Conservation (phyloP, 2,329 filamentous ascomycete genomes). For the Hymenoscyphus repandus region DNA sequence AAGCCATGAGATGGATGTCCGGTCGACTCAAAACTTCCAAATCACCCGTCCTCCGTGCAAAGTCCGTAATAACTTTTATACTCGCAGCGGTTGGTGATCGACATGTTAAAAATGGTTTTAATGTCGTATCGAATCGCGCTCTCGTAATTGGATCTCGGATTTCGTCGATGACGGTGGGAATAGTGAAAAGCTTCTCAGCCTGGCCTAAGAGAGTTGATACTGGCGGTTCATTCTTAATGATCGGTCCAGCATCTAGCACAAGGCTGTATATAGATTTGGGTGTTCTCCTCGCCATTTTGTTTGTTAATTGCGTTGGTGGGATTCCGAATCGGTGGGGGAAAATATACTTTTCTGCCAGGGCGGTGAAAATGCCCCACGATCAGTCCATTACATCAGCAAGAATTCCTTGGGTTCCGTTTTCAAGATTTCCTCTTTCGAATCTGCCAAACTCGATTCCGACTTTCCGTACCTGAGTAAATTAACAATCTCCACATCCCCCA, state of each 20-base stretch:
- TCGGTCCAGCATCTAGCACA: constrained; percentile 83
- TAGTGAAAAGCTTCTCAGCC: constrained; percentile 73
- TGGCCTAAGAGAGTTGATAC: constrained; percentile 76
- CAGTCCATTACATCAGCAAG: not conserved
- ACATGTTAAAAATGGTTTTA: constrained; percentile 79
- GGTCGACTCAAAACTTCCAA: constrained; percentile 79
- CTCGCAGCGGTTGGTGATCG: constrained; percentile 71
- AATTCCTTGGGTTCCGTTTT: not conserved
- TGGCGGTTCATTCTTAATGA: constrained; percentile 88
- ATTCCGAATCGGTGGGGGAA: not conserved
- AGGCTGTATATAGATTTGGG: constrained; percentile 73
- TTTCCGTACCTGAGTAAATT: too few species aligned
- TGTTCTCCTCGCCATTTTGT: constrained; percentile 25
- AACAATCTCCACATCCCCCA: not conserved
- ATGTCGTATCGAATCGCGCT: constrained; percentile 72
- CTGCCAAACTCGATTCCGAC: too few species aligned
- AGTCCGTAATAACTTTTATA: constrained; percentile 73
- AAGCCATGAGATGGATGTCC: constrained; percentile 82
- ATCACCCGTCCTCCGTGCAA: constrained; percentile 86
- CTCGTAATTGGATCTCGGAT: constrained; percentile 81
- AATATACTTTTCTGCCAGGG: not conserved
- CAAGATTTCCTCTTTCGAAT: too few species aligned
- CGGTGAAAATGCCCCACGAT: not conserved
- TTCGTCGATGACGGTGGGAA: constrained; percentile 80
- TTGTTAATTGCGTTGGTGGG: not conserved